Evolutionary conservation across 106 monocot genomes (phyloP), one percentile per base, ranked within the genome.

Genomic region (Apostasia shenzhenica): DNA sequence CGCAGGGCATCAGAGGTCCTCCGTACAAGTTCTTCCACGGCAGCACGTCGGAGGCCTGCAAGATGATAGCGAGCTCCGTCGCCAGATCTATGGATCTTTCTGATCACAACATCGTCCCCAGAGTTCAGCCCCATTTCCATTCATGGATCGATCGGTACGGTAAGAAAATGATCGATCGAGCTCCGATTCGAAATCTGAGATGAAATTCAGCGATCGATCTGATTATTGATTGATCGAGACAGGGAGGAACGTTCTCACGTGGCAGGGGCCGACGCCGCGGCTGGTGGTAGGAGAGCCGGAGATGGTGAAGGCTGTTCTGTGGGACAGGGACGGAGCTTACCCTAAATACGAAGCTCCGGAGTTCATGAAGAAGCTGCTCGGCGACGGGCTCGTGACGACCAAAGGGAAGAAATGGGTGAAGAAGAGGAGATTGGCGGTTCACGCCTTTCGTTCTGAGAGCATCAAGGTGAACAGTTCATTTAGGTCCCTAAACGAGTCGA

Each of bases 231-330:
- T 6, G 14, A 3, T 14, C 48, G 26, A 48, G 43, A 13, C 45
- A 74, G 74, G 74, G 49, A 47, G 54, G n/a, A 74, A 74, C 64
- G 1, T 74, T 11, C 74, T 74, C 41, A 74, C 14, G 45, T 74
- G 74, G 74, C 44, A 57, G 3, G 74, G 74, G 26, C 55, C 74
- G 14, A 9, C 67, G 38, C 74, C 74, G 2, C 45, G 67, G 49
- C 45, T 74, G 26, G 11, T 74, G 42, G 58, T 74, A 38, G 39
- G 57, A n/a, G 74, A 74, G 37, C 41, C 66, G 2, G 74, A 67
- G 57, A 14, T 74, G 47, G 58, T 58, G 46, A 74, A 66, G 67
- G 74, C 56, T 66, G 45, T 74, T 1, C 12, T 74, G 41, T 57
- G 26, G 9, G 57, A 66, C 55, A 46, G 48, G 67, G 66, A 66